Evolutionary conservation across 768 basidiomycete genomes (phyloP).

Genomic region (Boletus subcaerulescens): DNA sequence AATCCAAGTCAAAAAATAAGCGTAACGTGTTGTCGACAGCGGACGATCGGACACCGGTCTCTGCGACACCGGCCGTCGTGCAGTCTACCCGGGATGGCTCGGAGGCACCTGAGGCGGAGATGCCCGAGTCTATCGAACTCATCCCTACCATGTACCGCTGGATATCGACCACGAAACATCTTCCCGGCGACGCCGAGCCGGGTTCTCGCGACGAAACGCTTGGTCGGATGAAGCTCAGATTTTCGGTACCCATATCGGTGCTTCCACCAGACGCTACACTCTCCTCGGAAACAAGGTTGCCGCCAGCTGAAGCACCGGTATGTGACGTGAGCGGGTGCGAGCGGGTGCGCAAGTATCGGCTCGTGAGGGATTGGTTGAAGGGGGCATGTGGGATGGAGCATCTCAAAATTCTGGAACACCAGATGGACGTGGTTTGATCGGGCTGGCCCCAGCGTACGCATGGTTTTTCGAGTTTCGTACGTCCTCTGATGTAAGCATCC

Average conservation of each 20-base stretch:
- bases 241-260: slow-evolving; percentile 49
- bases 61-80: slow-evolving; percentile 27
- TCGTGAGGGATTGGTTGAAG: slow-evolving; percentile 57
- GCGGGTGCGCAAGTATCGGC: slow-evolving; percentile 56
- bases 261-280: slow-evolving; percentile 13
- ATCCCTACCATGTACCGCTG: slow-evolving; percentile 66
- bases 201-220: slow-evolving; percentile 1
- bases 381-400: slow-evolving; percentile 67
- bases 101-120: slow-evolving; percentile 38
- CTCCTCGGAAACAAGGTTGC: slow-evolving; percentile 12
- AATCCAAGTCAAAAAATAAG: slow-evolving; percentile 63
- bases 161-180: slow-evolving; percentile 54
- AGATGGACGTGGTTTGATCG: slow-evolving; percentile 8
- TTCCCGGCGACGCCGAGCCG: slow-evolving; percentile 1
- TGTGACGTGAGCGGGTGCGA: slow-evolving; percentile 63
- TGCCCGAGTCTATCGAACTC: slow-evolving; percentile 37
- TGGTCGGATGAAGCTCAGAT: slow-evolving; percentile 43
- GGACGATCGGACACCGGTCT: slow-evolving; percentile 41
- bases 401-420: slow-evolving; percentile 51
- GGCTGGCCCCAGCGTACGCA: background rate
- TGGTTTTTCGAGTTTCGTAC: background rate
- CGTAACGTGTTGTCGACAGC: slow-evolving; percentile 49
- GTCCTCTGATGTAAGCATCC: too few relatives aligned
- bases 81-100: slow-evolving; percentile 30
- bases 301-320: slow-evolving; percentile 8